Conservation (phyloP, 441 rosid genomes). For the Populus hybrid region DNA sequence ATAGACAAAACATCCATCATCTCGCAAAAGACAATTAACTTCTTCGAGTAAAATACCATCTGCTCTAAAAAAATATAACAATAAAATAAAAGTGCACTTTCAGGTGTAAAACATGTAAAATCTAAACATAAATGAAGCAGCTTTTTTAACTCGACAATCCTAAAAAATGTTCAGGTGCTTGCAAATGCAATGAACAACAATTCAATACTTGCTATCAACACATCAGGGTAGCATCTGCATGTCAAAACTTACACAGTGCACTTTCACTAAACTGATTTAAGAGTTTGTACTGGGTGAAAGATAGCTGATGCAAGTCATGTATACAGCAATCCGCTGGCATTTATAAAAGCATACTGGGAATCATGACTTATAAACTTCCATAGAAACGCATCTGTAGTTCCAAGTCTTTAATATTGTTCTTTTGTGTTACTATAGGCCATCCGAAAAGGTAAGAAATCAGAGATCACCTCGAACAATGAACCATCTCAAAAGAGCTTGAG, state of each 20-base stretch:
- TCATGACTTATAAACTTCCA: background rate
- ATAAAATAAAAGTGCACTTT: no score
- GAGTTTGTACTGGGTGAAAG: background rate
- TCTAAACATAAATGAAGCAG: no score
- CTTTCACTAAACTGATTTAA: background rate
- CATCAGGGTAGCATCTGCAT: conserved; percentile 6
- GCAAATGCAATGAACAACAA: no score
- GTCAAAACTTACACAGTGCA: background rate
- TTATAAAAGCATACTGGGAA: no score
- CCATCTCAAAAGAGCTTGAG: conserved; percentile 91
- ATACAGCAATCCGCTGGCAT: no score
- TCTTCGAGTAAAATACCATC: conserved; percentile 79
- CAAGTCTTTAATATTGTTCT: background rate
- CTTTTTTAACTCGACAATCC: no score
- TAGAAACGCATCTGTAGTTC: background rate
- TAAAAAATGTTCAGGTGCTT: no score
- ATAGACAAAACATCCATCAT: conserved; percentile 77
- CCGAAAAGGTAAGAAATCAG: background rate
- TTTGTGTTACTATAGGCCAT: background rate
- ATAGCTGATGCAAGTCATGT: background rate
- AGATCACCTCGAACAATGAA: conserved; percentile 73
- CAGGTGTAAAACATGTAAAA: no score
- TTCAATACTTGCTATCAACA: background rate
- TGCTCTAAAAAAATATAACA: background rate
- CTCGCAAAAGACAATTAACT: conserved; percentile 69